phyloP scores from a whole-genome alignment of 345 rosid genomes.

The Mallotus nudiflorus region DNA sequence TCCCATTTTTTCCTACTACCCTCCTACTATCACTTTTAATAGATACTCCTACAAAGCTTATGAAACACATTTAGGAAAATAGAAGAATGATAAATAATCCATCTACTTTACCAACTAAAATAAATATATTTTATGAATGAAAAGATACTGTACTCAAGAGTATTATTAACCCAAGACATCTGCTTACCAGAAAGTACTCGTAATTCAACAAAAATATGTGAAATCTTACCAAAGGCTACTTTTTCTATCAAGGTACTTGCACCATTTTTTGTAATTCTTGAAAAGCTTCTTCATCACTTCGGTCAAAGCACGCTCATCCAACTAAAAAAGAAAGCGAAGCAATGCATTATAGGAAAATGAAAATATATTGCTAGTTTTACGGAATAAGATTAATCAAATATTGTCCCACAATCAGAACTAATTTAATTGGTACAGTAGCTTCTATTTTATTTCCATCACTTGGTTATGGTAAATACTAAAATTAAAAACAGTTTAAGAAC shows the following conservation, averaged over 20 bases:
- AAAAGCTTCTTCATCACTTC: slow-evolving; percentile 99
- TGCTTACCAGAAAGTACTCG: not conserved
- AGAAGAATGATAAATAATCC: not conserved
- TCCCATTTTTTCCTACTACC: not conserved
- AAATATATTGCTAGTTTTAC: not conserved
- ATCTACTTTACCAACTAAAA: not conserved
- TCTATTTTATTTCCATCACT: not conserved
- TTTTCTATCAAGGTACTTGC: slow-evolving; percentile 94
- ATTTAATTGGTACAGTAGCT: not conserved
- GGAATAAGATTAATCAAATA: not conserved
- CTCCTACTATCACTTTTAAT: not conserved
- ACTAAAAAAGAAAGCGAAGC: slow-evolving; percentile 34
- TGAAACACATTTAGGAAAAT: not conserved
- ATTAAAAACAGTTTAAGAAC: not conserved
- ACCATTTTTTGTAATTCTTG: slow-evolving; percentile 98
- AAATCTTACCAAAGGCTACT: slow-evolving; percentile 93
- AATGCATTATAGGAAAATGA: not conserved
- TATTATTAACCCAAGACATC: not conserved
- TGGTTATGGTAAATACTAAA: not conserved
- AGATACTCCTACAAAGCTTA: not conserved
- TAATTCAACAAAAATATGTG: slow-evolving; percentile 4
- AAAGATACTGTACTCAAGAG: too few species aligned
- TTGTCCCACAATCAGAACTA: not conserved
- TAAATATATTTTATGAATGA: too few species aligned
- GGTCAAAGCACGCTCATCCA: slow-evolving; percentile 93